Evolutionary conservation across 2,329 filamentous ascomycete genomes (phyloP).

Genomic region (Colletotrichum noveboracense): DNA sequence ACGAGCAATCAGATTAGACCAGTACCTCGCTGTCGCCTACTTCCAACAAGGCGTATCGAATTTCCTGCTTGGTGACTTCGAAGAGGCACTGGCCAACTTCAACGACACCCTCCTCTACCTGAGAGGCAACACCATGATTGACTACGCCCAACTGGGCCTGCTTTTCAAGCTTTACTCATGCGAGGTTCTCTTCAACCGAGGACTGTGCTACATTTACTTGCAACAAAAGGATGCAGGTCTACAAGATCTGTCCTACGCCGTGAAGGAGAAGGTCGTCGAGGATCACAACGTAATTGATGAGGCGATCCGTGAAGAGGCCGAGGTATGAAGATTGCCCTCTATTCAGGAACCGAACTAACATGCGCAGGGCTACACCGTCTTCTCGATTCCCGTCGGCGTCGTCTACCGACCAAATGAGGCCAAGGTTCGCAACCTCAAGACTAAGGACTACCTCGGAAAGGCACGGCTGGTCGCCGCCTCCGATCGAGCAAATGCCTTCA

Average conservation of each 20-base stretch:
- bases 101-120: constrained; percentile 96
- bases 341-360: background rate
- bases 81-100: constrained; percentile 97
- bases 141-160: constrained; percentile 94
- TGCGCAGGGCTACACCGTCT: constrained; percentile 85
- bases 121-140: constrained; percentile 94
- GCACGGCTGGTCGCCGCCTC: constrained; percentile 91
- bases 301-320: constrained; percentile 89
- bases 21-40: constrained; percentile 96
- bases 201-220: constrained; percentile 95
- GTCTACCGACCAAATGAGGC: constrained; percentile 96
- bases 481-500: constrained; percentile 80
- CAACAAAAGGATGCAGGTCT: constrained; percentile 90
- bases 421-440: constrained; percentile 97
- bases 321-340: constrained; percentile 59
- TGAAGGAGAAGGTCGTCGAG: constrained; percentile 94
- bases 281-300: constrained; percentile 99
- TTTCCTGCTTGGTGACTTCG: constrained; percentile 95
- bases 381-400: constrained; percentile 95
- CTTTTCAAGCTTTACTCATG: constrained; percentile 98
- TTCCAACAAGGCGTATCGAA: constrained; percentile 99
- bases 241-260: constrained; percentile 88
- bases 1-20: constrained; percentile 85
- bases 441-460: constrained; percentile 97
- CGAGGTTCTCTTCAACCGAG: constrained; percentile 96